These are phyloP conservation scores for Leishmania major DNA, from an alignment of 208 protist species.

Conservation along the genomic window DNA sequence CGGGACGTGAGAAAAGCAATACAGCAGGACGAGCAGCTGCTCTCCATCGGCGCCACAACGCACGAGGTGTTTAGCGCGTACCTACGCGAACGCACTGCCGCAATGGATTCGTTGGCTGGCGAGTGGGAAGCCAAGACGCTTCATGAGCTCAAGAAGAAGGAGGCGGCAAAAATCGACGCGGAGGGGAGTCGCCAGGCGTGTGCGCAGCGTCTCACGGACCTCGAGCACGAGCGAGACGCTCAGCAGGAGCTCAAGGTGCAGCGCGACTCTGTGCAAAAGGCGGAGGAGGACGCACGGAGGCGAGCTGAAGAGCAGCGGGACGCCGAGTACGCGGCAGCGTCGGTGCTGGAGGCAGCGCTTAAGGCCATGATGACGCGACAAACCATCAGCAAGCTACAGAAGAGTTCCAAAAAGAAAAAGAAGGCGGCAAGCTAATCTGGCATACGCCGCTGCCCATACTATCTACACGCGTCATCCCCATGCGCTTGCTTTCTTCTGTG, in stretches of 20 bases:
- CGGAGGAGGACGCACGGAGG: conserved; percentile 37
- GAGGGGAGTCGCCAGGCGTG: conserved; percentile 82
- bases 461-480: no score
- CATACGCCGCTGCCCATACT: no score
- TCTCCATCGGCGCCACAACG: conserved; percentile 53
- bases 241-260: conserved; percentile 57
- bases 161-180: conserved; percentile 77
- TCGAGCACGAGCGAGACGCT: conserved; percentile 49
- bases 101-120: conserved; percentile 67
- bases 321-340: conserved; percentile 73
- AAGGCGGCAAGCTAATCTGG: conserved; percentile 1
- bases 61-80: conserved; percentile 70
- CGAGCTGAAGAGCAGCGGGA: conserved; percentile 40
- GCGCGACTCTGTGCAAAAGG: conserved; percentile 40
- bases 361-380: conserved; percentile 83
- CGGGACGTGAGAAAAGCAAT: conserved; percentile 44
- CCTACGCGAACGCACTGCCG: conserved; percentile 65
- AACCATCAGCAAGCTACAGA: conserved; percentile 67
- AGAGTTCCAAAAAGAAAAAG: conserved; percentile 76
- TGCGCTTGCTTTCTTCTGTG: background rate
- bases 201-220: conserved; percentile 70
- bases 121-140: conserved; percentile 86
- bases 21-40: conserved; percentile 34
- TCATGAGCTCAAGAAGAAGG: conserved; percentile 73
- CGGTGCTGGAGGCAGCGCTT: conserved; percentile 79